Percentiles rank a stretch among this genome's conserved stretches.
phyloP scores from a whole-genome alignment of 2,329 filamentous ascomycete species.

The Fusarium sp. region DNA sequence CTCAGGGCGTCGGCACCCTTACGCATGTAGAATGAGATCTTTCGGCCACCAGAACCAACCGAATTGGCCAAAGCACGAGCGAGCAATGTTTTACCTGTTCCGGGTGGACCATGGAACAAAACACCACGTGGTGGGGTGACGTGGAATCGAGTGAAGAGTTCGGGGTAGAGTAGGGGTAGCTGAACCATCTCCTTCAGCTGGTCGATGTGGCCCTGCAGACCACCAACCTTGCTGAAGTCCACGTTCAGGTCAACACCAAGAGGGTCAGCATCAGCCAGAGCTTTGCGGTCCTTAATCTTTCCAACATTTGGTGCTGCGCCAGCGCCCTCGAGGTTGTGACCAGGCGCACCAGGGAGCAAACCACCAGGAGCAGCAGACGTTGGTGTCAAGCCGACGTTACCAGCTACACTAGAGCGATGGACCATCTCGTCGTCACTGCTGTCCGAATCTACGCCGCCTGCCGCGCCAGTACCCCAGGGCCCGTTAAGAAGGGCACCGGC shows the following conservation, averaged over 20 bases:
- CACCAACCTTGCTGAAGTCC: slow-evolving; percentile 94
- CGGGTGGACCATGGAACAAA: slow-evolving; percentile 94
- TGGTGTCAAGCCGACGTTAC: slow-evolving; percentile 73
- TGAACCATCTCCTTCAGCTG: slow-evolving; percentile 99
- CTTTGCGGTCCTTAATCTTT: slow-evolving; percentile 92
- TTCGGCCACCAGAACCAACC: slow-evolving; percentile 87
- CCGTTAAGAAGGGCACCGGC: slow-evolving; percentile 78
- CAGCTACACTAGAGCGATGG: slow-evolving; percentile 68
- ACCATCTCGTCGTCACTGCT: slow-evolving; percentile 94
- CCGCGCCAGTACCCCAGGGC: slow-evolving; percentile 78
- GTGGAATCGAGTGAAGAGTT: slow-evolving; percentile 90
- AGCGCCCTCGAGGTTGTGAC: slow-evolving; percentile 58
- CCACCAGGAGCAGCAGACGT: slow-evolving; percentile 64
- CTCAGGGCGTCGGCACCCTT: slow-evolving; percentile 97
- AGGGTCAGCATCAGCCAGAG: slow-evolving; percentile 92
- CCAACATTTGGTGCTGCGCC: slow-evolving; percentile 82
- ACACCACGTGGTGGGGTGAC: slow-evolving; percentile 96
- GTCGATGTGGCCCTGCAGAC: slow-evolving; percentile 92
- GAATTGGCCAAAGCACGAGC: slow-evolving; percentile 93
- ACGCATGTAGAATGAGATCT: slow-evolving; percentile 99
- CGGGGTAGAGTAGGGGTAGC: slow-evolving; percentile 91
- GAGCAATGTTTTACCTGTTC: slow-evolving; percentile 97
- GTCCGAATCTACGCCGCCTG: slow-evolving; percentile 88
- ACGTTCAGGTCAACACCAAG: slow-evolving; percentile 93
- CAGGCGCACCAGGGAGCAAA: slow-evolving; percentile 58